These are phyloP conservation scores for Bretschneidera sinensis DNA, from an alignment of 345 rosid species.

Conservation along the genomic window DNA sequence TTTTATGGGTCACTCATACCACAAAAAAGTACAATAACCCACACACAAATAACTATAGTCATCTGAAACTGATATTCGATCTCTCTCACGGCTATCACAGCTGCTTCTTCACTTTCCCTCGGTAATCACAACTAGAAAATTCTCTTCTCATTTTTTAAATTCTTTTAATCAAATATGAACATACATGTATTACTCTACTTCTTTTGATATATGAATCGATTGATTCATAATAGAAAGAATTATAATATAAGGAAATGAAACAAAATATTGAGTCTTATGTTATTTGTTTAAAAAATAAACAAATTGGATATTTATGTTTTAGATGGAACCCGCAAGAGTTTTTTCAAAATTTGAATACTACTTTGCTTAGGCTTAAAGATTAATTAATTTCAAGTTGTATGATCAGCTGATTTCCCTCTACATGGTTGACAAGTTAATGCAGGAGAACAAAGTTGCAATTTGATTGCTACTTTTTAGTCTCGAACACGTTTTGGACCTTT, in stretches of 20 bases:
- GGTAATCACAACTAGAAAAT: slow-evolving; percentile 34
- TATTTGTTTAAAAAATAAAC: slow-evolving; percentile 3
- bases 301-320: slow-evolving; percentile 5
- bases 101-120: slow-evolving; percentile 55
- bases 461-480: neutral
- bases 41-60: neutral
- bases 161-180: slow-evolving; percentile 10
- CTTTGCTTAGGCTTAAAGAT: too few species aligned
- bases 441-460: too few species aligned
- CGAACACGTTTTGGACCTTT: neutral
- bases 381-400: neutral
- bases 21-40: too few species aligned
- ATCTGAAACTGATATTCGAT: neutral
- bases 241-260: neutral
- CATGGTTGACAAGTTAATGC: neutral
- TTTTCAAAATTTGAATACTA: neutral
- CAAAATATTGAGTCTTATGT: neutral
- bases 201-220: slow-evolving; percentile 10
- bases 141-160: neutral
- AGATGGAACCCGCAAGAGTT: slow-evolving; percentile 1
- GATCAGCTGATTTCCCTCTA: neutral
- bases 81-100: slow-evolving; percentile 66
- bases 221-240: slow-evolving; percentile 1
- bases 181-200: slow-evolving; percentile 6
- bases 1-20: too few species aligned